Conservation (phyloP, 306 rosid genomes). For the Vigna reflexopilosa region DNA sequence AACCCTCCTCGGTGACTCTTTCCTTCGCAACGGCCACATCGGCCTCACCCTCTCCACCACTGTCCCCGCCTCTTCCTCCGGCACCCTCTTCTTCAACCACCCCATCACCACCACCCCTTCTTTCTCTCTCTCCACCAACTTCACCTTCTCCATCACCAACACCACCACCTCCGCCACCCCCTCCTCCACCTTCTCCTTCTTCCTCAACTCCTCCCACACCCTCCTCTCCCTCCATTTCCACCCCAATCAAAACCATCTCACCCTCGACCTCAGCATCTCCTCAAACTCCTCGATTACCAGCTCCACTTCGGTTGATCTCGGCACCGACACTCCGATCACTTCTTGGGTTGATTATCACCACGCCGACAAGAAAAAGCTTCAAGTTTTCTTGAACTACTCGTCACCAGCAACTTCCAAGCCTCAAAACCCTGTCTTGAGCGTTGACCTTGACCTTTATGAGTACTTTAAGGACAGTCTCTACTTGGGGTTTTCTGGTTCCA, state of each 20-base stretch:
- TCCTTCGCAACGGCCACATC: conserved; percentile 67
- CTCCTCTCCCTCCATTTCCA: conserved; percentile 66
- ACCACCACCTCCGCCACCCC: conserved; percentile 38
- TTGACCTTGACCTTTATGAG: conserved; percentile 57
- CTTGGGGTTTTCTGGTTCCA: conserved; percentile 72
- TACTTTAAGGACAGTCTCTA: conserved; percentile 52
- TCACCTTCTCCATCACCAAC: conserved; percentile 65
- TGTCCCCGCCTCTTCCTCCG: conserved; percentile 76
- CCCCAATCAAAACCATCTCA: conserved; percentile 56
- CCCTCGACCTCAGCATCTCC: conserved; percentile 53
- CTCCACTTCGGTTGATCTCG: conserved; percentile 52
- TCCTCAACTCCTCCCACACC: conserved; percentile 47
- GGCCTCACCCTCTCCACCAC: conserved; percentile 75
- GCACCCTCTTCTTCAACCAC: conserved; percentile 60
- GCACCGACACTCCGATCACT: conserved; percentile 52
- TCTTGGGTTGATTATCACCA: conserved; percentile 78
- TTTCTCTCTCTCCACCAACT: conserved; percentile 54
- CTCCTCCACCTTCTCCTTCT: conserved; percentile 68
- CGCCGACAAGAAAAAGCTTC: conserved; percentile 46
- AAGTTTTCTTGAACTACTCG: conserved; percentile 54
- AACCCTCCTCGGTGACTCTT: conserved; percentile 85
- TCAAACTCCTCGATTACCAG: conserved; percentile 54
- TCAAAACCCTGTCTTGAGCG: conserved; percentile 46
- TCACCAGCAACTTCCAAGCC: conserved; percentile 50
- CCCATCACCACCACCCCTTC: conserved; percentile 57